Conservation (phyloP, 441 rosid genomes). For the Capsella rubella region DNA sequence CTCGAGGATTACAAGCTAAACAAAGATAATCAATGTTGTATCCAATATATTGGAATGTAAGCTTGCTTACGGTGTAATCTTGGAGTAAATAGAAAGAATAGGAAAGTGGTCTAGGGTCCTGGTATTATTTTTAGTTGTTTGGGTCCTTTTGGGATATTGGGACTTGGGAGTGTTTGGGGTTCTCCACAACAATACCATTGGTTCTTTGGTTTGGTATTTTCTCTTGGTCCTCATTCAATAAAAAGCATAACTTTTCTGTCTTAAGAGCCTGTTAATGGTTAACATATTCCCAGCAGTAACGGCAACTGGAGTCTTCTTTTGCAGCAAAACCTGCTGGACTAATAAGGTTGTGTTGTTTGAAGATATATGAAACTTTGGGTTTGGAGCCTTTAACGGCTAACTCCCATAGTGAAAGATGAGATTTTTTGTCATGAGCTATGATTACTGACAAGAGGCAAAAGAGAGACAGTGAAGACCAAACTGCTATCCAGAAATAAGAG, state of each 20-base stretch:
- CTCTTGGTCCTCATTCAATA: slow-evolving; percentile 1
- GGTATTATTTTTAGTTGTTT: slow-evolving; percentile 13
- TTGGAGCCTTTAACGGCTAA: neutral
- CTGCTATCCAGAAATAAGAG: slow-evolving; percentile 23
- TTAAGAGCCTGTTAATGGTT: slow-evolving; percentile 1
- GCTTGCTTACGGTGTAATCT: neutral
- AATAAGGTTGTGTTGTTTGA: neutral
- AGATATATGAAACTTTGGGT: neutral
- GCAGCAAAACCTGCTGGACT: neutral
- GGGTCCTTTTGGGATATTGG: neutral
- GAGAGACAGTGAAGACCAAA: slow-evolving; percentile 7
- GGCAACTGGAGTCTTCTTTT: slow-evolving; percentile 1
- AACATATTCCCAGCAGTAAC: neutral
- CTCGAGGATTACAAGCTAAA: slow-evolving; percentile 8
- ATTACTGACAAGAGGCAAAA: slow-evolving; percentile 11
- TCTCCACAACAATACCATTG: neutral
- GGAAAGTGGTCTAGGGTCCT: neutral
- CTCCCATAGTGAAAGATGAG: neutral
- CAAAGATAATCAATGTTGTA: slow-evolving; percentile 20
- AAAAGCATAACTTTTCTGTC: slow-evolving; percentile 4
- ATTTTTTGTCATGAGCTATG: slow-evolving; percentile 5
- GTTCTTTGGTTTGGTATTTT: slow-evolving; percentile 22
- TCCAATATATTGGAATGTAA: neutral
- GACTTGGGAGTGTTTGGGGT: neutral
- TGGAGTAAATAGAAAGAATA: slow-evolving; percentile 13